Percentiles rank a stretch among this genome's conserved stretches.
Evolutionary conservation across 2,329 filamentous ascomycete genomes (phyloP).

Genomic region (Colletotrichum euphorbiae): DNA sequence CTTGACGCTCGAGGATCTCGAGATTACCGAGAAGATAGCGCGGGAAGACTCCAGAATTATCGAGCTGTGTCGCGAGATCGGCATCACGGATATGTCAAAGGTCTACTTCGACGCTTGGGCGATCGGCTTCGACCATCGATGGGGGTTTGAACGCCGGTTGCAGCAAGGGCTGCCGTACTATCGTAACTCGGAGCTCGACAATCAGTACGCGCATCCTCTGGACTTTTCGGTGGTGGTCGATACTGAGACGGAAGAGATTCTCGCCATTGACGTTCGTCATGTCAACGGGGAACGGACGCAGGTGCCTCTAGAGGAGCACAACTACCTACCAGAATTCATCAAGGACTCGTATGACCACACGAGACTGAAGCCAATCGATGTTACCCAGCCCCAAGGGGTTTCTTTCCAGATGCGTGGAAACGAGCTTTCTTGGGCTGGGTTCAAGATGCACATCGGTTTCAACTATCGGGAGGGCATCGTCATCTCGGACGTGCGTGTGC

Average conservation of each 20-base stretch:
- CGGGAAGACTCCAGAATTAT: slow-evolving; percentile 79
- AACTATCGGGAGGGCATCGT: slow-evolving; percentile 67
- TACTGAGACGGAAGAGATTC: slow-evolving; percentile 57
- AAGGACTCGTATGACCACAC: slow-evolving; percentile 63
- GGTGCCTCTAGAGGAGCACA: slow-evolving; percentile 57
- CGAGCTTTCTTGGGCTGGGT: slow-evolving; percentile 65
- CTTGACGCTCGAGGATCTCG: slow-evolving; percentile 83
- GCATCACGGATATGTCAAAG: slow-evolving; percentile 85
- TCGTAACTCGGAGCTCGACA: slow-evolving; percentile 75
- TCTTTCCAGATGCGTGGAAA: slow-evolving; percentile 69
- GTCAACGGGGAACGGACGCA: slow-evolving; percentile 45
- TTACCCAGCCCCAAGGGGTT: slow-evolving; percentile 75
- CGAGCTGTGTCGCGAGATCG: slow-evolving; percentile 79
- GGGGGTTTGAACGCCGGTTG: slow-evolving; percentile 76
- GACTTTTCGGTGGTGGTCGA: slow-evolving; percentile 60
- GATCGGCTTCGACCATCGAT: slow-evolving; percentile 84
- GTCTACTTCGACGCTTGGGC: slow-evolving; percentile 89
- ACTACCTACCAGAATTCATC: slow-evolving; percentile 57
- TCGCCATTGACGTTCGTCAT: slow-evolving; percentile 56
- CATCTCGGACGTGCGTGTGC: slow-evolving; percentile 58
- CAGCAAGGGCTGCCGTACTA: slow-evolving; percentile 89
- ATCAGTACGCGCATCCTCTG: slow-evolving; percentile 51
- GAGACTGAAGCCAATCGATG: slow-evolving; percentile 75
- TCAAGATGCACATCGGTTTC: slow-evolving; percentile 63
- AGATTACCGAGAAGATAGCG: slow-evolving; percentile 76